Conservation (phyloP, 208 protist species). For the Trichomonas tenax region DNA sequence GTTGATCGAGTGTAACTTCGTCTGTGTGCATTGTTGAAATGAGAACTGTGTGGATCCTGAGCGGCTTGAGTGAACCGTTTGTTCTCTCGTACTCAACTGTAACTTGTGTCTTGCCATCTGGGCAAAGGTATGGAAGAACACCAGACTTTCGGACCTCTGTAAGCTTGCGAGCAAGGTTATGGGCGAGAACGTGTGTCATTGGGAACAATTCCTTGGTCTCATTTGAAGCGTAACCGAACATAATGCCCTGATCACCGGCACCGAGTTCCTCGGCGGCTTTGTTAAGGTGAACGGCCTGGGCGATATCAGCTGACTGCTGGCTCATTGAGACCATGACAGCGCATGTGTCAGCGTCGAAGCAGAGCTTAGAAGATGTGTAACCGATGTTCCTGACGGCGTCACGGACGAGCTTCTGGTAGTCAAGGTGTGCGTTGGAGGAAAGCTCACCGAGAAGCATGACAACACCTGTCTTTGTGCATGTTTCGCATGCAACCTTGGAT, state of each 20-base stretch:
- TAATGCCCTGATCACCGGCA: slow-evolving; percentile 93
- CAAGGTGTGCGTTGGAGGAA: slow-evolving; percentile 79
- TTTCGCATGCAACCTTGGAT: slow-evolving; percentile 37
- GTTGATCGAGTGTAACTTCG: slow-evolving; percentile 40
- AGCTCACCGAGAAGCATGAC: slow-evolving; percentile 98
- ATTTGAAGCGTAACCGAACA: slow-evolving; percentile 99
- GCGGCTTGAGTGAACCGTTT: slow-evolving; percentile 59
- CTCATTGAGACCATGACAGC: slow-evolving; percentile 65
- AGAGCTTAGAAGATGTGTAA: too few relatives aligned
- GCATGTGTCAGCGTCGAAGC: slow-evolving; percentile 93
- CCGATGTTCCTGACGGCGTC: slow-evolving; percentile 82
- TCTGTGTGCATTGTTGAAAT: slow-evolving; percentile 94
- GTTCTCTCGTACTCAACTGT: slow-evolving; percentile 92
- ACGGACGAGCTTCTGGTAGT: slow-evolving; percentile 91
- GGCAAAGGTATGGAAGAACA: slow-evolving; percentile 38
- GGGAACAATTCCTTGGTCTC: slow-evolving; percentile 94
- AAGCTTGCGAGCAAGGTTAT: slow-evolving; percentile 69
- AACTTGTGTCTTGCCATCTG: slow-evolving; percentile 95
- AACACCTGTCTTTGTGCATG: slow-evolving; percentile 88
- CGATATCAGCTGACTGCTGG: slow-evolving; percentile 96
- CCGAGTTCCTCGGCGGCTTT: slow-evolving; percentile 77
- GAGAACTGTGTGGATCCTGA: slow-evolving; percentile 85
- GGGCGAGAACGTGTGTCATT: slow-evolving; percentile 80
- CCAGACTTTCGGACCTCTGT: slow-evolving; percentile 77
- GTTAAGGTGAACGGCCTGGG: slow-evolving; percentile 75